A percentile compares a stretch with the other conserved stretches of the same genome.
Conservation (phyloP, 2,329 filamentous ascomycete species). For the Claviceps sp. region DNA sequence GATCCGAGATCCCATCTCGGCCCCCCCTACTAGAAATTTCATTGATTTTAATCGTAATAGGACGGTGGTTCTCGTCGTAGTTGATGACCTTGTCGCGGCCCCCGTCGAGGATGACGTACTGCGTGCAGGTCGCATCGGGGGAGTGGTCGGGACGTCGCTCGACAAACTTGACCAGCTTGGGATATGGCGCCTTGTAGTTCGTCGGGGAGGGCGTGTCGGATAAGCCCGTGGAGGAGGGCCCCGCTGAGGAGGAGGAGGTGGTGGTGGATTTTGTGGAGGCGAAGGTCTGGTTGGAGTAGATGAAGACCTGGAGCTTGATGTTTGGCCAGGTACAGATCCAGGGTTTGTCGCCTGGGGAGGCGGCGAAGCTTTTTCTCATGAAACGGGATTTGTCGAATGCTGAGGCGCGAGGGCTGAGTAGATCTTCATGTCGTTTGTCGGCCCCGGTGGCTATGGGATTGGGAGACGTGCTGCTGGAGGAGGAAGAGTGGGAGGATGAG, state of each 20-base stretch:
- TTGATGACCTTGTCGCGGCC: conserved; percentile 24
- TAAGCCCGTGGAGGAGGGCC: background rate
- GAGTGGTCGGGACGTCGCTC: conserved; percentile 33
- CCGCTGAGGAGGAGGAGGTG: background rate
- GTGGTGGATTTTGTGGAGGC: conserved; percentile 17
- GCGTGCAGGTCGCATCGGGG: conserved; percentile 29
- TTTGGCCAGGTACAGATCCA: conserved; percentile 48
- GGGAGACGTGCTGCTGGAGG: background rate
- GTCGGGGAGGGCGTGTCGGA: background rate
- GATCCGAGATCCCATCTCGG: background rate
- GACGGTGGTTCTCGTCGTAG: conserved; percentile 20
- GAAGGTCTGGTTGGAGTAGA: conserved; percentile 40
- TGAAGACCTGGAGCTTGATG: conserved; percentile 41
- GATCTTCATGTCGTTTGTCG: conserved; percentile 16
- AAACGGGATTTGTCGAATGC: conserved; percentile 15
- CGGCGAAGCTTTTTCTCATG: conserved; percentile 13
- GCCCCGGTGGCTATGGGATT: conserved; percentile 11
- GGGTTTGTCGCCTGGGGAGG: conserved; percentile 34
- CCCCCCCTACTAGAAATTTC: conserved; percentile 17
- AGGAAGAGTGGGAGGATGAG: background rate
- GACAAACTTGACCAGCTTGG: conserved; percentile 39
- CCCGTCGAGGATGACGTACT: conserved; percentile 30
- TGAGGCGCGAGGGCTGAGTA: conserved; percentile 6
- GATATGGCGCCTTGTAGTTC: conserved; percentile 26
- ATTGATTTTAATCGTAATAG: conserved; percentile 29